Conservation (phyloP, 306 rosid species). For the Sesbania bispinosa region DNA sequence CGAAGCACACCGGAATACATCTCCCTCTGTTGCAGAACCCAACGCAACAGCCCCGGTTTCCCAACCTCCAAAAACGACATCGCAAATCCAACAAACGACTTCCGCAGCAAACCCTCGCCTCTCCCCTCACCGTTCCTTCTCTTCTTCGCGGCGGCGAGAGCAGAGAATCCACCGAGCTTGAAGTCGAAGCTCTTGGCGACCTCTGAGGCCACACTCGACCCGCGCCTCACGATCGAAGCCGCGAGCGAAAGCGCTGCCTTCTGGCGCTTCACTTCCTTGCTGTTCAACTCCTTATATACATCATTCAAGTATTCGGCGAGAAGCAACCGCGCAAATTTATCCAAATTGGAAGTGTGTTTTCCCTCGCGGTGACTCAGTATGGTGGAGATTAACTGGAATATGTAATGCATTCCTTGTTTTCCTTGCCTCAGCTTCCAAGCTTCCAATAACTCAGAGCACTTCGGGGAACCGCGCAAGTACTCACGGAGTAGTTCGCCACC, state of each 20-base stretch:
- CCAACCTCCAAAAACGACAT: constrained; percentile 93
- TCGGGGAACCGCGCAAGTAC: constrained; percentile 53
- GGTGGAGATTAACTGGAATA: constrained; percentile 41
- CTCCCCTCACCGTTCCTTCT: constrained; percentile 28
- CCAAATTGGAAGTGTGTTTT: constrained; percentile 57
- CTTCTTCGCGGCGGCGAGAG: too few relatives aligned
- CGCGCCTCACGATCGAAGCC: constrained; percentile 68
- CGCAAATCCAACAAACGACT: constrained; percentile 77
- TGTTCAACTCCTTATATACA: constrained; percentile 56
- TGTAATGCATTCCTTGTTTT: constrained; percentile 51
- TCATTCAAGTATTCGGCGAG: constrained; percentile 48
- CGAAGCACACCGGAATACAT: constrained; percentile 82
- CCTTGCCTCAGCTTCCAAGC: constrained; percentile 77
- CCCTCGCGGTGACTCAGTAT: constrained; percentile 64
- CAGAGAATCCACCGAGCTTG: constrained; percentile 45
- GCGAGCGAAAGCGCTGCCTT: constrained; percentile 58
- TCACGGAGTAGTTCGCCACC: constrained; percentile 45
- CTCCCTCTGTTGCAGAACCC: constrained; percentile 74
- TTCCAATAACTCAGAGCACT: constrained; percentile 65
- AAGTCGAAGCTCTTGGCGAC: constrained; percentile 76
- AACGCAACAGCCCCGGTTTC: constrained; percentile 73
- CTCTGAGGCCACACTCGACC: constrained; percentile 65
- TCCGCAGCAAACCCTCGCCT: constrained; percentile 40
- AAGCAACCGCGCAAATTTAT: constrained; percentile 54
- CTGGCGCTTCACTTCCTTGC: constrained; percentile 58